Evolutionary conservation across 2,329 filamentous ascomycete species (phyloP), one percentile per base, ranked within the genome.

Genomic region (Paraphoma sp.): DNA sequence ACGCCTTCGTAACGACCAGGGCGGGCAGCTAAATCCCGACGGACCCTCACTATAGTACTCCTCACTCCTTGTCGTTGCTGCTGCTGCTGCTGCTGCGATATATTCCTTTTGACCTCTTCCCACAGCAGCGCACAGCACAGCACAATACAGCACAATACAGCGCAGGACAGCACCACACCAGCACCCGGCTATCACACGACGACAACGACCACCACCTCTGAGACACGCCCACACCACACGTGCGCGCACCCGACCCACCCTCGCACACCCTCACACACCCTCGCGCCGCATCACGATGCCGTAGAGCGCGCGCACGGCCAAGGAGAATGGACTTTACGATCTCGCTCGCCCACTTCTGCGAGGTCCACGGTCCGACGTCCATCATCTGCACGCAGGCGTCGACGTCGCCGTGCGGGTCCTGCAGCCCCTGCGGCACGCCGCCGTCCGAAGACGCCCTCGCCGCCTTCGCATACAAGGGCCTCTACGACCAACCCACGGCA

Each of bases 271-370:
- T 51, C 55, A 5, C 23, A 5, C 23, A n/a, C n/a, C n/a, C n/a
- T n/a, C n/a, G n/a, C n/a, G 45, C 44, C 59, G 56, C 66, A 70
- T 62, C 68, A 76, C 73, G 71, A 70, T 53, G 64, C 57, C 66
- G 54, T 75, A 70, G 61, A 70, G n/a, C 44, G 58, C 53, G n/a
- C n/a, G n/a, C 45, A 63, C 56, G 68, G 43, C 60, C 61, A 62
- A 53, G 52, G 63, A 74, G 68, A 33, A 77, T 78, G 75, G 75
- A 78, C 69, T 78, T 77, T 60, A 78, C 73, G 63, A 81, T 87
- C 70, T 86, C 84, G 67, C 80, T 87, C 62, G 85, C 84, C 62
- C 84, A 87, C 76, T 87, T 87, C 73, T 87, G 84, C 76, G 84
- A 87, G 77, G 79, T 84, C 73, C 84, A 87, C 80, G 84, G 84